Base-by-base conservation (phyloP, 495 filamentous ascomycete species). In the Tuber calosporum region DNA sequence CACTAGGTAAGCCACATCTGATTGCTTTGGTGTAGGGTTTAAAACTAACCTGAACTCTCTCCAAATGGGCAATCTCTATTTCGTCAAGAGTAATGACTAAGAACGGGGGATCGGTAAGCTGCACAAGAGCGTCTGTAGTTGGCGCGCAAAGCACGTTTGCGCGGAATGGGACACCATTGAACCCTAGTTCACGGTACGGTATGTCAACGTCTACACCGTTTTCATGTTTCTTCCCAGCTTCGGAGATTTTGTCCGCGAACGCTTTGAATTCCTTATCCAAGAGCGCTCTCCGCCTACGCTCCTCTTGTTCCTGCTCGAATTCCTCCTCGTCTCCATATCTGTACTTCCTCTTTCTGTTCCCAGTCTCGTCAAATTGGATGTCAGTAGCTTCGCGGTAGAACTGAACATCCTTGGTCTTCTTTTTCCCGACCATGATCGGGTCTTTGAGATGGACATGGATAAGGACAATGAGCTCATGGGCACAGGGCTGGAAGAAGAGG, bases 301-400 rank as follows among this genome's bases (percentile, higher is more conserved):
- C 96, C 82, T 99, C 94, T 83, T 99, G 96, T 81, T 99, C 96
- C 38, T 93, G 92, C 82, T 98, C 96, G 74, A 98, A 98, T 82
- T 99, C 96, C 80, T 99, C 96, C 82, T 99, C 96, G 76, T 99
- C 96, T 58, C 95, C 96, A 82, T 96, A 98, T n/a, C 94, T 90
- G 81, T 97, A 95, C 84, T 97, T 97, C 69, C 96, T 91, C 84
- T 97, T 97, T 67, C 96, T 88, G 82, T 97, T 98, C 74, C 96
- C 96, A 43, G 96, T 99, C 84, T 99, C 96, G 81, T 99, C 96
- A 79, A 99, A 98, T 81, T 95, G 92, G 84, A 98, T 97, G 77
- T 99, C 95, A 1, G 95, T 98, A 17, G 96, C 96, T 84, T 99
- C 96, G 66, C 96, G 88, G 75, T 97, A 97, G 85, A 99, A 99